Base-by-base conservation (phyloP, 169 alveolate species). In the Plasmodium vivax region DNA sequence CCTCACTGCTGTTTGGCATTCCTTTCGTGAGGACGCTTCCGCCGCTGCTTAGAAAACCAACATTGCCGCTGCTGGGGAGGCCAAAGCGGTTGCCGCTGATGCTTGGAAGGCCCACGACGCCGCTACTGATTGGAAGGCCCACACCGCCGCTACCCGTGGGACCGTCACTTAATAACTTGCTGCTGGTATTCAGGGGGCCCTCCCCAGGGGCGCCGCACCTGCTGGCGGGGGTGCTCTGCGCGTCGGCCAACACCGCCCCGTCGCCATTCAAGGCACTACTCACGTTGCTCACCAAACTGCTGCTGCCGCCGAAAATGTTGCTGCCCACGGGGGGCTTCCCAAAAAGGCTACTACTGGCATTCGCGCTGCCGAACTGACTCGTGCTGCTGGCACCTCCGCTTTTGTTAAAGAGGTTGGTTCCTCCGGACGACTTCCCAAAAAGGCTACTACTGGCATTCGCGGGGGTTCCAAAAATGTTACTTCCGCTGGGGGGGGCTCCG, bases 161-260 rank as follows among this genome's bases (percentile, higher is more conserved):
- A 41, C 73, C 47, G 32, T 83, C 92, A 45, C 54, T 84, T 43
- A 71, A 43, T 23, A 71, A 71, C 58, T 41, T 34, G 36, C 54
- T 72, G 56, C 75, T 84, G n/a, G 92, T 84, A 19, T 62, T 84
- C 34, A 68, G 38, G 30, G 72, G 43, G 27, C 54, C 14, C 34
- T 81, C 85, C 2, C 54, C 58, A 81, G 58, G 36, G 38, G 38
- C 19, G 77, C 12, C 12, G 38, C 32, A 27, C 16, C 77, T 68
- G 23, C 77, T 68, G 38, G 7, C 77, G 32, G 14, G 77, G 38
- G 32, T 10, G 38, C 41, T 68, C 38, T 23, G 14, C 1, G 14
- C 19, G 19, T 10, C 88, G 19, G 14, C 34, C 23, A 80, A 56
- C 23, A n/a, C 27, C 23, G n/a, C 9, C 12, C 36, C 36, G 5